phyloP scores from a whole-genome alignment of 768 basidiomycete species.

The Tulasnella sp. region DNA sequence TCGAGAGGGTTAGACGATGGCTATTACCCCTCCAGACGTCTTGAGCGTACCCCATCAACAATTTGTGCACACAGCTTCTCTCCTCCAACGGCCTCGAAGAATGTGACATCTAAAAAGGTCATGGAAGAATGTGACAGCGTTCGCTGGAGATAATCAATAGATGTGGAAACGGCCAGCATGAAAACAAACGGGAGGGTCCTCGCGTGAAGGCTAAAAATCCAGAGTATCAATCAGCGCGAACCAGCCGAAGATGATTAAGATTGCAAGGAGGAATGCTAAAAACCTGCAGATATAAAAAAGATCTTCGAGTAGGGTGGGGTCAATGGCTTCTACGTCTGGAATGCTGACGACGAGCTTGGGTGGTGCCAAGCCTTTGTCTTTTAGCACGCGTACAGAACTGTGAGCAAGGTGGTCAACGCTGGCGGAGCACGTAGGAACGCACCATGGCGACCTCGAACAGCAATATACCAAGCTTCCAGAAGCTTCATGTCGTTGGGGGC shows the following conservation, averaged over 20 bases:
- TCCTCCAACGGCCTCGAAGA: conserved; percentile 2
- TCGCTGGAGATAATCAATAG: not conserved
- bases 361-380: not conserved
- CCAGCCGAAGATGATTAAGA: no score
- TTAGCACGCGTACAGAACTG: no score
- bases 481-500: conserved; percentile 3
- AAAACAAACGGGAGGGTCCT: conserved; percentile 2
- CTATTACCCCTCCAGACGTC: not conserved
- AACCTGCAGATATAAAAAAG: conserved; percentile 8
- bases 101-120: not conserved
- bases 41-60: not conserved
- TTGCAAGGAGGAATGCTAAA: not conserved
- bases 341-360: conserved; percentile 2
- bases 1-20: not conserved
- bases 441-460: not conserved
- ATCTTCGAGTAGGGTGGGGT: not conserved
- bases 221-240: no score
- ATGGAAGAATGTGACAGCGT: not conserved
- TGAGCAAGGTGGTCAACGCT: no score
- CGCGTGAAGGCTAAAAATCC: not conserved
- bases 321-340: conserved; percentile 5
- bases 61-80: not conserved
- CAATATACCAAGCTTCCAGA: conserved; percentile 2
- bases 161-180: conserved; percentile 3
- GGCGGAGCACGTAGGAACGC: not conserved